Base-by-base conservation (phyloP, 2,329 filamentous ascomycete species). In the Penicillium sp. region DNA sequence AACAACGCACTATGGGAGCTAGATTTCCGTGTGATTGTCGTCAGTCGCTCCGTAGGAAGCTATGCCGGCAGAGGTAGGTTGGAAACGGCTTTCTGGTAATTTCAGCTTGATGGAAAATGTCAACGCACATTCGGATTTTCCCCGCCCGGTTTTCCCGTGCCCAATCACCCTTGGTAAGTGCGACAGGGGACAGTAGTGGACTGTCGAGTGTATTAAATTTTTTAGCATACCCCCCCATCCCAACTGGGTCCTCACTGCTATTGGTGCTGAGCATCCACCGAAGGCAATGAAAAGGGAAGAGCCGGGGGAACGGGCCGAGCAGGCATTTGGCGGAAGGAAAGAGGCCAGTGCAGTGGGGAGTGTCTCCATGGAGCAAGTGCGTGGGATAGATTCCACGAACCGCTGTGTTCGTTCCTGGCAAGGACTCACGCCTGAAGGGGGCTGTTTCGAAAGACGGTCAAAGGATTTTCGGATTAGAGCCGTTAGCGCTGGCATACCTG, bases 221-320 rank as follows among this genome's bases (percentile, higher is more conserved):
- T 38, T 25, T 36, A 31, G 41, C 41, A 43, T 16, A 27, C 3
- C 24, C 41, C 41, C 38, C 41, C 41, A 20, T 43, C 25, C 31
- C 27, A 39, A 20, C 27, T 48, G 28, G 43, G 14, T 14, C 33
- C 30, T 43, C 13, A 42, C 28, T 53, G 50, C 44, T 49, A 55
- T 52, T 60, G 58, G 55, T 33, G 43, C 45, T 53, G 22, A 30
- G 40, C 50, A 53, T 45, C 50, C 53, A 57, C 46, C 43, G 53
- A 53, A 47, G 35, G 46, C 35, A 20, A 49, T 35, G 43, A 48
- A 56, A 60, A 54, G 56, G 57, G 53, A 61, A 54, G 60, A 63
- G 59, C 64, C 62, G 60, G 59, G 62, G 63, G 64, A 59, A 62
- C 55, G 56, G 64, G 57, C 60, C 62, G 62, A 58, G 54, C 48